These are phyloP conservation scores for Chaetomium strumarium DNA, from an alignment of 2,329 filamentous ascomycete genomes.

Conservation along the genomic window DNA sequence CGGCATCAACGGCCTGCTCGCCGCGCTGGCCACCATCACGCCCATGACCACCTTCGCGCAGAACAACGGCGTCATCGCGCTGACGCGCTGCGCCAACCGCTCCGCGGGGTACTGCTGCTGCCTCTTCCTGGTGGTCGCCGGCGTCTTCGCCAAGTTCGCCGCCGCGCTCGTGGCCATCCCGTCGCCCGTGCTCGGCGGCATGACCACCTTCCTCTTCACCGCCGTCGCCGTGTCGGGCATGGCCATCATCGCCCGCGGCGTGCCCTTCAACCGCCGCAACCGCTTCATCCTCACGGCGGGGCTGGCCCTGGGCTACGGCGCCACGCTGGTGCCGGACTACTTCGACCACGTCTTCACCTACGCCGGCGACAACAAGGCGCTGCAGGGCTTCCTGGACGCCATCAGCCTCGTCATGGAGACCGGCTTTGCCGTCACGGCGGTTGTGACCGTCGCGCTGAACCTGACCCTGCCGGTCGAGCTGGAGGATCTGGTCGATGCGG, in stretches of 20 bases:
- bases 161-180: slow-evolving; percentile 74
- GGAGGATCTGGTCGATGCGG: slow-evolving; percentile 48
- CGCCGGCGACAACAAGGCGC: slow-evolving; percentile 56
- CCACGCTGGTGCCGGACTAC: slow-evolving; percentile 61
- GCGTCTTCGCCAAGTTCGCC: slow-evolving; percentile 77
- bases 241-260: slow-evolving; percentile 63
- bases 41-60: slow-evolving; percentile 78
- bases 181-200: slow-evolving; percentile 57
- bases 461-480: slow-evolving; percentile 66
- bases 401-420: slow-evolving; percentile 69
- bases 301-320: slow-evolving; percentile 66
- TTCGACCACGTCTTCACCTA: slow-evolving; percentile 70
- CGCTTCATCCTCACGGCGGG: slow-evolving; percentile 76
- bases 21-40: slow-evolving; percentile 71
- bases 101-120: slow-evolving; percentile 74
- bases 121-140: slow-evolving; percentile 73
- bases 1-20: slow-evolving; percentile 67
- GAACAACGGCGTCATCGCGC: slow-evolving; percentile 78
- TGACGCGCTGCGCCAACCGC: slow-evolving; percentile 76
- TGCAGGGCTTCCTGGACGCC: slow-evolving; percentile 70
- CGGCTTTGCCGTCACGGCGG: slow-evolving; percentile 68
- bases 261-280: slow-evolving; percentile 71
- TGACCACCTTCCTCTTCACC: slow-evolving; percentile 76
- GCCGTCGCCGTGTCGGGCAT: slow-evolving; percentile 73
- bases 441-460: slow-evolving; percentile 69